Evolutionary conservation across 306 rosid species (phyloP).

Genomic region (Prinsepia uniflora): DNA sequence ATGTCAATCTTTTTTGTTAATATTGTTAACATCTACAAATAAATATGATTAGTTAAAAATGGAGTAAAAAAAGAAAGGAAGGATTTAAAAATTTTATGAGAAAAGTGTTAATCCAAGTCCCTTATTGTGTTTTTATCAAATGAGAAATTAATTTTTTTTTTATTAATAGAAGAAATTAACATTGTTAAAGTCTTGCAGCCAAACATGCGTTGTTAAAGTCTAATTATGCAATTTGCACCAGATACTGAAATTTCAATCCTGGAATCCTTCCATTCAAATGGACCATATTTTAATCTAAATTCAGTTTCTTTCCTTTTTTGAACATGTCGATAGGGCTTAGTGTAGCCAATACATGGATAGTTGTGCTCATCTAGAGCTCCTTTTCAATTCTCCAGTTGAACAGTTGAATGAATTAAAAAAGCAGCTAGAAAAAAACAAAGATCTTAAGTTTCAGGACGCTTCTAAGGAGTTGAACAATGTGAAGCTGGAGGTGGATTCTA

Average conservation of each 20-base stretch:
- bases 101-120: background rate
- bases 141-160: no score
- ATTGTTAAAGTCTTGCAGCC: no score
- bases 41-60: background rate
- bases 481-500: conserved; percentile 58
- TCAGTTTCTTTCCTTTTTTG: conserved; percentile 6
- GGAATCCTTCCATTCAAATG: background rate
- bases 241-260: background rate
- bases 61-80: no score
- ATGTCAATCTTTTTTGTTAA: background rate
- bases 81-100: background rate
- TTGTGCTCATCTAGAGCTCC: conserved; percentile 3
- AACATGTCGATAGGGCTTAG: background rate
- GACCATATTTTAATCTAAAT: conserved; percentile 5
- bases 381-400: conserved; percentile 43
- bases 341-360: background rate
- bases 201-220: background rate
- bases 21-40: background rate
- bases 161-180: background rate
- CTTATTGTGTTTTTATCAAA: background rate
- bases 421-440: conserved; percentile 60
- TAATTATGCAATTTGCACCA: background rate
- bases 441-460: conserved; percentile 48
- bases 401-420: conserved; percentile 50
- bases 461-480: conserved; percentile 36